A percentile compares a stretch with the other conserved stretches of the same genome.
These are phyloP conservation scores for Globisporangium spinosum DNA, from an alignment of 352 stramenopile species.

Conservation along the genomic window DNA sequence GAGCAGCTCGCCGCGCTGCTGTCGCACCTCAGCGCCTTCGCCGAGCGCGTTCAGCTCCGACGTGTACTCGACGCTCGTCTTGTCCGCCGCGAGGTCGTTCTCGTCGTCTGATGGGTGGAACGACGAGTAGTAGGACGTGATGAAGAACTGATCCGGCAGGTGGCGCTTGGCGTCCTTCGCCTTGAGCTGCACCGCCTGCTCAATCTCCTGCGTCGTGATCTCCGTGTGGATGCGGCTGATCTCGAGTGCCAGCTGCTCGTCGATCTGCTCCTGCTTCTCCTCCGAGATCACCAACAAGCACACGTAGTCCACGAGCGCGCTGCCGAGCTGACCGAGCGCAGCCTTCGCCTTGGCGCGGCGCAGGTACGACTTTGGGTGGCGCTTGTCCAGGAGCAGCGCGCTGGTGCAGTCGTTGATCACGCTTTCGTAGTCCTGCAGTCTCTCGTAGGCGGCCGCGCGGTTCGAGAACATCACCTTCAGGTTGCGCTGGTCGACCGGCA, in stretches of 20 bases:
- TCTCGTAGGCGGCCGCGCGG: constrained; percentile 69
- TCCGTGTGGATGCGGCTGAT: constrained; percentile 77
- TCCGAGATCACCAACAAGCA: constrained; percentile 77
- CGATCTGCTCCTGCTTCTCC: constrained; percentile 70
- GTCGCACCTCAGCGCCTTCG: constrained; percentile 23
- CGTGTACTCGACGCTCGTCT: constrained; percentile 58
- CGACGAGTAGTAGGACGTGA: constrained; percentile 85
- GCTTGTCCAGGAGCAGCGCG: constrained; percentile 59
- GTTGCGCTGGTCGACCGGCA: constrained; percentile 64
- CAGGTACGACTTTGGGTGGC: constrained; percentile 72
- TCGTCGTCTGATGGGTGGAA: constrained; percentile 80
- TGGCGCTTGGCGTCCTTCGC: constrained; percentile 56
- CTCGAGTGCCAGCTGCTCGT: constrained; percentile 61
- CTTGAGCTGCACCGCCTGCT: constrained; percentile 46
- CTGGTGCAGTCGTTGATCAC: constrained; percentile 64
- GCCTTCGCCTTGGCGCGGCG: constrained; percentile 71
- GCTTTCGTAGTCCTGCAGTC: constrained; percentile 53
- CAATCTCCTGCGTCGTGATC: constrained; percentile 65
- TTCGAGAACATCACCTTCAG: constrained; percentile 88
- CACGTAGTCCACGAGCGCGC: constrained; percentile 77
- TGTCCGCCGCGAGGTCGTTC: constrained; percentile 54
- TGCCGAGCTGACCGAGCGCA: constrained; percentile 38
- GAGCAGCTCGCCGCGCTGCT: constrained; percentile 48
- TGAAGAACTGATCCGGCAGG: constrained; percentile 78
- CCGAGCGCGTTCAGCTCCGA: constrained; percentile 40